phyloP scores from a whole-genome alignment of 495 filamentous ascomycete species.

The Aspergillus leporis region DNA sequence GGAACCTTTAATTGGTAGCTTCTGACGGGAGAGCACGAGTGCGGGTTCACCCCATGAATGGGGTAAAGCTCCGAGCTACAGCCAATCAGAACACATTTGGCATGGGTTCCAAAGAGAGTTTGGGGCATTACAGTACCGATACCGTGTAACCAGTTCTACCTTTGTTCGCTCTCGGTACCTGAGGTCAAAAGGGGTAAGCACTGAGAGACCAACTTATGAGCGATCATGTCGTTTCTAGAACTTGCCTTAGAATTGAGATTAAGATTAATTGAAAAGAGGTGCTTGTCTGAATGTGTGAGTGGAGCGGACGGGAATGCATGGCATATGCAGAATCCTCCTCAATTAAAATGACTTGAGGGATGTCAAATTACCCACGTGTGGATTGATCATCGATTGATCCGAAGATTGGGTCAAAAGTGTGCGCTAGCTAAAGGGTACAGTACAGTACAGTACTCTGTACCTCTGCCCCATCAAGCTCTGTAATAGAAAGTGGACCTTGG shows the following conservation, averaged over 20 bases:
- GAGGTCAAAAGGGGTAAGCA: neutral
- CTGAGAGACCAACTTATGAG: neutral
- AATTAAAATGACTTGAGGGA: neutral
- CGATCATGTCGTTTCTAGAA: neutral
- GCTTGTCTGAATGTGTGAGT: neutral
- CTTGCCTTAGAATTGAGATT: neutral
- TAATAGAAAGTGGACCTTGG: neutral
- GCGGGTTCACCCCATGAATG: neutral
- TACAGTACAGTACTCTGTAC: no score
- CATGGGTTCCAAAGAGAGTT: neutral
- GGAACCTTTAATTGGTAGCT: no score
- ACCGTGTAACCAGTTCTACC: neutral
- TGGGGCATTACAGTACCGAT: neutral
- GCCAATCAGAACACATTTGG: neutral
- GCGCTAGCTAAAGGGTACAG: neutral
- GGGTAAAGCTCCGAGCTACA: neutral
- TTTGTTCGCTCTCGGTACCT: neutral
- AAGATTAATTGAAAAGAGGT: neutral
- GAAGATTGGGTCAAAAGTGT: neutral
- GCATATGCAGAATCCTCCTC: neutral
- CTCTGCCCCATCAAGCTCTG: no score
- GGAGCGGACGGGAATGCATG: neutral
- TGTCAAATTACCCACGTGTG: conserved; percentile 1
- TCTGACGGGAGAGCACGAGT: no score
- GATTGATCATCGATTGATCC: conserved; percentile 1